Base-by-base conservation (phyloP, 208 protist species). In the Endotrypanum monterogeii region DNA sequence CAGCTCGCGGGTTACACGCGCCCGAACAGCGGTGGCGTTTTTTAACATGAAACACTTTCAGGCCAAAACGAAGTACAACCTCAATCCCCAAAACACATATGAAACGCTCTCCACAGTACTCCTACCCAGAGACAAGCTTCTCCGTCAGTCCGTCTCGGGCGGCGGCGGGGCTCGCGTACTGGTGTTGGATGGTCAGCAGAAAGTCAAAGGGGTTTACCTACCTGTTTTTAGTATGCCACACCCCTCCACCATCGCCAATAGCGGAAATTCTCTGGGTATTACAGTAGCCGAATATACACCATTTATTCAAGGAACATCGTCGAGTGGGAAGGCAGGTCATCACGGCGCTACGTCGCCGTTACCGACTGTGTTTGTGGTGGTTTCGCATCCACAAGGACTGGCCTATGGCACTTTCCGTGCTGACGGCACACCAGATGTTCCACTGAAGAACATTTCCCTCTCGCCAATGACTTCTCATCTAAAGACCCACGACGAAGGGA, bases 41-140 rank as follows among this genome's bases (percentile, higher is more conserved):
- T 97, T 97, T 58, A 93, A 83, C 71, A 88, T 93, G 60, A 97
- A 94, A 63, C 83, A 83, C 67, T 97, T 97, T 55, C 87, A 87
- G 39, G 56, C 76, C 16, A 83, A 86, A 35, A 74, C 92, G 32
- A 91, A 89, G 71, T 67, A 80, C n/a, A 9, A n/a, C 0, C 55
- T 97, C 12, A 87, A 76, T 0, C 85, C 90, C 3, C 60, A 71
- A 3, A 92, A 79, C 51, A 57, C 84, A 9, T 48, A 66, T 35
- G 55, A 76, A 11, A 71, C 85, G 2, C 84, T 97, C 48, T 67
- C 66, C 63, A 82, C 74, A 2, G 73, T 63, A 14, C 77, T 97
- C 39, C 68, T 75, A 54, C 83, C 84, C 0, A 54, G 82, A 14
- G 92, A 97, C 70, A 79, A 89, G 8, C 78, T 97, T 3, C 74